These are phyloP conservation scores for Angophora floribunda DNA, from an alignment of 345 rosid species.

Conservation along the genomic window DNA sequence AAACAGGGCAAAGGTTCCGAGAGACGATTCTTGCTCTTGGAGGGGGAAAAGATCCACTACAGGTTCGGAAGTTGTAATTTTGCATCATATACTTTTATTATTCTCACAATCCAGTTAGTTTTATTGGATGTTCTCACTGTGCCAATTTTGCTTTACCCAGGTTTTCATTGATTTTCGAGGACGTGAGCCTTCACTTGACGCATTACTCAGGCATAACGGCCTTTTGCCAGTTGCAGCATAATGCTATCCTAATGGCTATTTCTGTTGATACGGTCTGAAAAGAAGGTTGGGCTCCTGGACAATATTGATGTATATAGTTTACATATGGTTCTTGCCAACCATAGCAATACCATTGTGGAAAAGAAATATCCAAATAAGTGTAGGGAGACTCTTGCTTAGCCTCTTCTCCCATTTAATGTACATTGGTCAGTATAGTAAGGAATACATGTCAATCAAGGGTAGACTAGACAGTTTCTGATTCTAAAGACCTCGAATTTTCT, in stretches of 20 bases:
- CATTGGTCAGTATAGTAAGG: background rate
- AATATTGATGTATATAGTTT: background rate
- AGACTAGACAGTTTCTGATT: background rate
- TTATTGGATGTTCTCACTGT: background rate
- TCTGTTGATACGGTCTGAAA: background rate
- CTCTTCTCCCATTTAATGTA: background rate
- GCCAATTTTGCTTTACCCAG: slow-evolving; percentile 10
- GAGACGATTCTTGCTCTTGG: slow-evolving; percentile 88
- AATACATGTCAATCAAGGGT: background rate
- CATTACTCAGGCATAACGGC: slow-evolving; percentile 82
- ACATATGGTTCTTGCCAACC: background rate
- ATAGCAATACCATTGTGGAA: background rate
- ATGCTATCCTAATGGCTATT: background rate
- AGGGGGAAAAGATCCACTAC: slow-evolving; percentile 76
- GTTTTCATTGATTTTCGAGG: slow-evolving; percentile 87
- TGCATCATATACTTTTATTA: background rate
- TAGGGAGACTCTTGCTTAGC: background rate
- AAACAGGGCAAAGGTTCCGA: slow-evolving; percentile 61
- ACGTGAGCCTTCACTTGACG: slow-evolving; percentile 80
- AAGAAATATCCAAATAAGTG: background rate
- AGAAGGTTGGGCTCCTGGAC: background rate
- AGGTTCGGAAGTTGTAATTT: slow-evolving; percentile 24
- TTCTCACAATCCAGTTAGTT: background rate
- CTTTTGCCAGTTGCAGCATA: slow-evolving; percentile 32
- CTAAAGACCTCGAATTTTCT: background rate